A percentile compares a stretch with the other conserved stretches of the same genome.
Conservation (phyloP, 2,329 filamentous ascomycete genomes). For the Alternaria sp. region DNA sequence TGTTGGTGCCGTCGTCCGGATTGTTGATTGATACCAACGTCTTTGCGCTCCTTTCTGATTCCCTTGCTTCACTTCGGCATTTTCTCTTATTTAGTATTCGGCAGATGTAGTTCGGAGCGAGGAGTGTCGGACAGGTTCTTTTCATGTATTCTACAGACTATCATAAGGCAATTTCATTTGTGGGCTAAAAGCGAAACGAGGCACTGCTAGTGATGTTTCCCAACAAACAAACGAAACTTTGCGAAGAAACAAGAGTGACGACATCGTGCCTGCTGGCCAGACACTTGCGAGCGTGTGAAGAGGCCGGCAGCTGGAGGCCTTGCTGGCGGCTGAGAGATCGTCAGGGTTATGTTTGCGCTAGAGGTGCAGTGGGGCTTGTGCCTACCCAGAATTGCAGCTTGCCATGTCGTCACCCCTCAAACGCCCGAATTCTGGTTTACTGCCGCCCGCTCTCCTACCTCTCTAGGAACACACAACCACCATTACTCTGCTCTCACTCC, state of each 20-base stretch:
- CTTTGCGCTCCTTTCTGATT: slow-evolving; percentile 49
- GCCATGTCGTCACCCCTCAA: slow-evolving; percentile 47
- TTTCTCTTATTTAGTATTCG: slow-evolving; percentile 48
- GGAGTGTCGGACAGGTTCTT: slow-evolving; percentile 41
- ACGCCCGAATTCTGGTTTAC: slow-evolving; percentile 40
- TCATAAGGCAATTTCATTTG: slow-evolving; percentile 51
- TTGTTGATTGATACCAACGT: slow-evolving; percentile 54
- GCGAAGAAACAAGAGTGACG: slow-evolving; percentile 7
- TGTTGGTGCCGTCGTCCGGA: slow-evolving; percentile 48
- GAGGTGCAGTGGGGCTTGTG: slow-evolving; percentile 27
- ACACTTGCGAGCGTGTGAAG: slow-evolving; percentile 10
- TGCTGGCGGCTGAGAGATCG: slow-evolving; percentile 33
- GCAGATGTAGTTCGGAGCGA: slow-evolving; percentile 43
- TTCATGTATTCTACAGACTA: slow-evolving; percentile 52
- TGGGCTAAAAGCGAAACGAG: slow-evolving; percentile 14
- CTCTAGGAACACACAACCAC: slow-evolving; percentile 3
- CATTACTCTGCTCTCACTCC: slow-evolving; percentile 7
- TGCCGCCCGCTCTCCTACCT: slow-evolving; percentile 29
- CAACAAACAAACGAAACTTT: background rate
- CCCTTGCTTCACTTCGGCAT: slow-evolving; percentile 40
- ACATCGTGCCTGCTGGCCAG: slow-evolving; percentile 5
- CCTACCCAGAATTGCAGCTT: slow-evolving; percentile 24
- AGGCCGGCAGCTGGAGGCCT: slow-evolving; percentile 15
- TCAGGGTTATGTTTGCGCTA: slow-evolving; percentile 29
- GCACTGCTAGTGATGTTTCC: slow-evolving; percentile 1